These are phyloP conservation scores for Lactarius pseudohatsudake DNA, from an alignment of 768 basidiomycete species.

Conservation along the genomic window DNA sequence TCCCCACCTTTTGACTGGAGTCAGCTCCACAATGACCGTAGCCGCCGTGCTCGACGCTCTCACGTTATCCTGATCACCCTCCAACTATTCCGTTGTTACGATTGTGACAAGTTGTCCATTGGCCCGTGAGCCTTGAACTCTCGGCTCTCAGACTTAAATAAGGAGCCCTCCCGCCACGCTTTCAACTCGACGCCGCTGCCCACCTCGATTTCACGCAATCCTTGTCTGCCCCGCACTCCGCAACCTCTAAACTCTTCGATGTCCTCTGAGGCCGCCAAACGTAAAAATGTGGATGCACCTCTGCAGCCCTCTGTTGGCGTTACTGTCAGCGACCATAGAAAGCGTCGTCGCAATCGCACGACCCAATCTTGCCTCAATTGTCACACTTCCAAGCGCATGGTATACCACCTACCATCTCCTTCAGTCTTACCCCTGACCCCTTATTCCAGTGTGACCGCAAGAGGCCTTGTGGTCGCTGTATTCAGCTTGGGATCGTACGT, in stretches of 20 bases:
- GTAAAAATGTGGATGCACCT: slow-evolving; percentile 35
- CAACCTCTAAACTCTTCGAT: slow-evolving; percentile 25
- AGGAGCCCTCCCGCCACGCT: not conserved
- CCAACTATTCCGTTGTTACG: not conserved
- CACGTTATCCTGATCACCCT: slow-evolving; percentile 13
- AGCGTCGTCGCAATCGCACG: slow-evolving; percentile 66
- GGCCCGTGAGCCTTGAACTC: not conserved
- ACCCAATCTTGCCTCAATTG: slow-evolving; percentile 75
- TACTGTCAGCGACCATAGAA: slow-evolving; percentile 55
- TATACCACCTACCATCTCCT: slow-evolving; percentile 33
- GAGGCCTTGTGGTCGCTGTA: slow-evolving; percentile 49
- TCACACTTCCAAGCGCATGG: slow-evolving; percentile 74
- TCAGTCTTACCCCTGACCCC: not conserved
- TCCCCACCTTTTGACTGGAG: not conserved
- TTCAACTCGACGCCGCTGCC: not conserved
- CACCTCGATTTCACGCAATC: not conserved
- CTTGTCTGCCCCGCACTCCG: not conserved
- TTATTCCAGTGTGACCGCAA: slow-evolving; percentile 46
- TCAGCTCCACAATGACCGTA: not conserved
- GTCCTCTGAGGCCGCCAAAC: slow-evolving; percentile 33
- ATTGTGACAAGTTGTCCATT: not conserved
- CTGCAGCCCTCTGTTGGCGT: slow-evolving; percentile 32
- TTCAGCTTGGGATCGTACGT: slow-evolving; percentile 42
- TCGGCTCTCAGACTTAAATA: slow-evolving; percentile 8
- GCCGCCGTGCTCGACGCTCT: slow-evolving; percentile 3